phyloP scores from a whole-genome alignment of 2,329 filamentous ascomycete genomes.

The Lasiodiplodia theobromae region DNA sequence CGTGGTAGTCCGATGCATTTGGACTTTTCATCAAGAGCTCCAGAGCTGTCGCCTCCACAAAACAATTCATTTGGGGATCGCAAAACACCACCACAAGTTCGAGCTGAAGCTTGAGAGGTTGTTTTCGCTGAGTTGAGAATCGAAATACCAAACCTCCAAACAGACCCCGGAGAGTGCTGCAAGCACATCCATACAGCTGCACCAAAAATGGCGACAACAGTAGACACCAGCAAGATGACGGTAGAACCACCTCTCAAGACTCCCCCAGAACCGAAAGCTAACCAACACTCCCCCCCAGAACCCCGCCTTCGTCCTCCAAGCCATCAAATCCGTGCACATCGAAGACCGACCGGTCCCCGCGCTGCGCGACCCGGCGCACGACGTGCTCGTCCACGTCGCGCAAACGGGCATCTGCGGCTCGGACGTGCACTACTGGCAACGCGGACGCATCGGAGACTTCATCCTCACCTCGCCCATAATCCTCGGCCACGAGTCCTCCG shows the following conservation, averaged over 20 bases:
- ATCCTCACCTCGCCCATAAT: slow-evolving; percentile 33
- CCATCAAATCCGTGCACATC: slow-evolving; percentile 54
- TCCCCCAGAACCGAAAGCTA: background rate
- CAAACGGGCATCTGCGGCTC: slow-evolving; percentile 34
- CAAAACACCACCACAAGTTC: background rate
- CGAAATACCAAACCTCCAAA: background rate
- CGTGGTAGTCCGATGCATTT: slow-evolving; percentile 6
- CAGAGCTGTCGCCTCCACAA: background rate
- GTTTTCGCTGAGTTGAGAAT: background rate
- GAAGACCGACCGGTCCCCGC: slow-evolving; percentile 53
- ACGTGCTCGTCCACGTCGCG: slow-evolving; percentile 30
- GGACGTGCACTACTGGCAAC: slow-evolving; percentile 33
- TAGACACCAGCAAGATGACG: slow-evolving; percentile 14
- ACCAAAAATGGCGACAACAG: slow-evolving; percentile 2
- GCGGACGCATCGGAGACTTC: slow-evolving; percentile 33
- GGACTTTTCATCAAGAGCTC: background rate
- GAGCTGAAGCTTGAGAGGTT: background rate
- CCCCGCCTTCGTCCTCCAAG: slow-evolving; percentile 57
- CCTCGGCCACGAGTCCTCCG: slow-evolving; percentile 36
- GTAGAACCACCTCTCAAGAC: background rate
- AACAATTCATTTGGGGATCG: background rate
- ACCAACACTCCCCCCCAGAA: slow-evolving; percentile 41
- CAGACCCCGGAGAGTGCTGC: no score
- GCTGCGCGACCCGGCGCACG: slow-evolving; percentile 31
- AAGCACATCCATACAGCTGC: no score